These are phyloP conservation scores for Secale cereale DNA, from an alignment of 176 grass and related monocot species.

Conservation along the genomic window DNA sequence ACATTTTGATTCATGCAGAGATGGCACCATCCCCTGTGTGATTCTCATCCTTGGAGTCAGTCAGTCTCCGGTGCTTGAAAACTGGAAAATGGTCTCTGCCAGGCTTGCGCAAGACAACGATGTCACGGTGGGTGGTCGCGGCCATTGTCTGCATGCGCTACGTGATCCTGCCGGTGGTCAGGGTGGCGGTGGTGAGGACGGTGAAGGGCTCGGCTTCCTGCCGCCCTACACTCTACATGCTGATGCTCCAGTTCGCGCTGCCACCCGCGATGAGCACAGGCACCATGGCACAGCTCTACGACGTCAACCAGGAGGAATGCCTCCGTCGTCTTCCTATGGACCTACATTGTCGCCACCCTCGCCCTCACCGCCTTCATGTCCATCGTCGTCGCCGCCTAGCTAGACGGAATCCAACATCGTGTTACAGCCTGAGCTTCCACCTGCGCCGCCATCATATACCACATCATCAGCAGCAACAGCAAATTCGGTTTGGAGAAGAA, in stretches of 20 bases:
- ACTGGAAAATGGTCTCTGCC: background rate
- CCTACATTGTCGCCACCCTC: conserved; percentile 43
- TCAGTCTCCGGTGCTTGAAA: background rate
- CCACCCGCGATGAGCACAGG: conserved; percentile 71
- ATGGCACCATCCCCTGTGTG: conserved; percentile 54
- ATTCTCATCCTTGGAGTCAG: conserved; percentile 54
- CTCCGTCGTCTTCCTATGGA: conserved; percentile 58
- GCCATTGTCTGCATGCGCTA: conserved; percentile 51
- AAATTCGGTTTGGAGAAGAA: no score
- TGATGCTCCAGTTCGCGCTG: conserved; percentile 69
- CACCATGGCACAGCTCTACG: conserved; percentile 54
- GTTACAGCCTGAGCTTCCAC: background rate
- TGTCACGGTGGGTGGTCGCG: conserved; percentile 17
- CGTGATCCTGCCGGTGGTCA: conserved; percentile 43
- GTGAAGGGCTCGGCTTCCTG: conserved; percentile 44
- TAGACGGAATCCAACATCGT: background rate
- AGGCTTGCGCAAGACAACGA: conserved; percentile 44
- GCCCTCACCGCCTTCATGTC: conserved; percentile 43
- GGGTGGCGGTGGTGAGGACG: conserved; percentile 36
- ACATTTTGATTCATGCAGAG: conserved; percentile 28
- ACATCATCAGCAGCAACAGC: no score
- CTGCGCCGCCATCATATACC: background rate
- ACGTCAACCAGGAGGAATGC: conserved; percentile 60
- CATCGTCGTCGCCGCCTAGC: background rate
- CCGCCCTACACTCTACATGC: conserved; percentile 54